Percentiles rank a stretch among this genome's conserved stretches.
Conservation (phyloP, 163 green algal species). For the Chlorella variabilis region DNA sequence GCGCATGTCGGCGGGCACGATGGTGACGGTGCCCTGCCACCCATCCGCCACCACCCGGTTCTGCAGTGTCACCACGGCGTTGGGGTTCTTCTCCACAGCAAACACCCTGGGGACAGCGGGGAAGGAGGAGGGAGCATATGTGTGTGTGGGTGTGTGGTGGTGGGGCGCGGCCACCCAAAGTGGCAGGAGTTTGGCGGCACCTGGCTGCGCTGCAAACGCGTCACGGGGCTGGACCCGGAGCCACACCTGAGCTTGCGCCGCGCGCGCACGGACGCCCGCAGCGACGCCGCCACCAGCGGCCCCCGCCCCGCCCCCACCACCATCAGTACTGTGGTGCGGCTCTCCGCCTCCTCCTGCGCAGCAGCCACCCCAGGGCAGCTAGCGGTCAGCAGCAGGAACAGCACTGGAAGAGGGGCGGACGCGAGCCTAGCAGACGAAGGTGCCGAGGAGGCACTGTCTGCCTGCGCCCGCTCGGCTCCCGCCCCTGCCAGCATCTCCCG, state of each 20-base stretch:
- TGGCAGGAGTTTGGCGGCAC: too few species aligned
- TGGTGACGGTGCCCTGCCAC: constrained; percentile 61
- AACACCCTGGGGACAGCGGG: constrained; percentile 77
- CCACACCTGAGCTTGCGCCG: constrained; percentile 25
- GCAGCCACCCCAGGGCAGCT: too few species aligned
- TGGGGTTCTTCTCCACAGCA: constrained; percentile 99
- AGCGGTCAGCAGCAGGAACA: too few species aligned
- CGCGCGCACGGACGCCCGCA: constrained; percentile 69
- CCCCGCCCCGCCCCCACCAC: constrained; percentile 95
- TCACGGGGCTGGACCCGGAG: too few species aligned
- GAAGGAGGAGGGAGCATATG: background rate
- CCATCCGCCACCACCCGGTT: constrained; percentile 52
- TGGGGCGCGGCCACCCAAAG: too few species aligned
- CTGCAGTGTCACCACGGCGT: constrained; percentile 88
- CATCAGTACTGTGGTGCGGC: constrained; percentile 78
- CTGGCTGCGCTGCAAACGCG: too few species aligned
- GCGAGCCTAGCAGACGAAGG: too few species aligned
- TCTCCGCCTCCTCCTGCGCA: constrained; percentile 24
- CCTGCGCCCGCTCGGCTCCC: too few species aligned
- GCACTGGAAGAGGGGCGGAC: too few species aligned
- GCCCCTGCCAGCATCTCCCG: too few species aligned
- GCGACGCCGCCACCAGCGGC: constrained; percentile 87
- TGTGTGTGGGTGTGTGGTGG: too few species aligned
- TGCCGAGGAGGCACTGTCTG: too few species aligned
- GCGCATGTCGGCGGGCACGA: constrained; percentile 91